These are phyloP conservation scores for Monosporascus sp. DNA, from an alignment of 2,329 filamentous ascomycete genomes.

Conservation along the genomic window DNA sequence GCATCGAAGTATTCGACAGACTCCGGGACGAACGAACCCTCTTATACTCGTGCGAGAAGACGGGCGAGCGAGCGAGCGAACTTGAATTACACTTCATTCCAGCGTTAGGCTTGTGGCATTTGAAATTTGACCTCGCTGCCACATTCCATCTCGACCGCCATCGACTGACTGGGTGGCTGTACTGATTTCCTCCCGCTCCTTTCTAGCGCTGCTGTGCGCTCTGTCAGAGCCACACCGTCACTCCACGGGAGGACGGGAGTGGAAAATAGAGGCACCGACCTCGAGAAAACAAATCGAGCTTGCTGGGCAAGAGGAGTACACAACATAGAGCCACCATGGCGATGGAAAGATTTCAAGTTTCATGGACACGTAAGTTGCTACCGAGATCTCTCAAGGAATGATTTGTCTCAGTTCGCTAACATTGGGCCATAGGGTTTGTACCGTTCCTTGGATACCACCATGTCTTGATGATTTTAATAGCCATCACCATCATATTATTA, in stretches of 20 bases:
- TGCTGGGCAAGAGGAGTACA: constrained; percentile 2
- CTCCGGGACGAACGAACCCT: constrained; percentile 2
- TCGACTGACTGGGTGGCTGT: constrained; percentile 4
- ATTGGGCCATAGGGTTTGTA: constrained; percentile 47
- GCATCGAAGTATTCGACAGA: neutral
- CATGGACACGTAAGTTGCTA: constrained; percentile 26
- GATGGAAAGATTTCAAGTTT: constrained; percentile 23
- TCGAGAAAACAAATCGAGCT: neutral
- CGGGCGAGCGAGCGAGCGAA: neutral
- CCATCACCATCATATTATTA: constrained; percentile 85
- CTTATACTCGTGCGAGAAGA: constrained; percentile 6
- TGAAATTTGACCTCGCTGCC: constrained; percentile 12
- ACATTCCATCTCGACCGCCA: constrained; percentile 16
- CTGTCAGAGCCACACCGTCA: constrained; percentile 21
- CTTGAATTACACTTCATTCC: constrained; percentile 11
- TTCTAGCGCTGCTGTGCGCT: constrained; percentile 20
- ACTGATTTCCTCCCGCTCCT: constrained; percentile 6
- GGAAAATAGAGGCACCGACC: constrained; percentile 8
- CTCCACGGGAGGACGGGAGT: constrained; percentile 27
- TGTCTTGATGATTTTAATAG: constrained; percentile 96
- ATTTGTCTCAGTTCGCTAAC: neutral
- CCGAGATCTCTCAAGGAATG: neutral
- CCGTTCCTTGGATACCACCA: constrained; percentile 71
- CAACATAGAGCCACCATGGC: constrained; percentile 14
- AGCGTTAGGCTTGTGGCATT: constrained; percentile 10